Evolutionary conservation across 441 rosid species (phyloP).

Genomic region (Euphorbia celastroides): DNA sequence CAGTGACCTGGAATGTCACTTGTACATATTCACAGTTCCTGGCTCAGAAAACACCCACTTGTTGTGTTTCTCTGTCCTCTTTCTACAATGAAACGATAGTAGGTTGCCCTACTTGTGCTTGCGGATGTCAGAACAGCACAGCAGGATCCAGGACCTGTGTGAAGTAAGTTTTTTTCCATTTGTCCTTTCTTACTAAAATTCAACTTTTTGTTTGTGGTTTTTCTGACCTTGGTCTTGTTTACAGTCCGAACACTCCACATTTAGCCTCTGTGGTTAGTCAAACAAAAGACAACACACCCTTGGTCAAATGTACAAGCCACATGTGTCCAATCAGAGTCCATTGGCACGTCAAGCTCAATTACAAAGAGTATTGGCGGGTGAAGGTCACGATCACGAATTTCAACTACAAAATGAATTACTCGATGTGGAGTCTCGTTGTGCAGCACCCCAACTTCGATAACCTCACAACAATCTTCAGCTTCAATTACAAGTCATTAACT

Average conservation of each 20-base stretch:
- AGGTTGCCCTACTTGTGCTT: slow-evolving; percentile 74
- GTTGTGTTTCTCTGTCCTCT: slow-evolving; percentile 88
- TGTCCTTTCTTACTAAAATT: slow-evolving; percentile 17
- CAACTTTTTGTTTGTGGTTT: slow-evolving; percentile 17
- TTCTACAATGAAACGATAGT: slow-evolving; percentile 74
- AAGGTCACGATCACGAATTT: slow-evolving; percentile 78
- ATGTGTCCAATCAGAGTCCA: slow-evolving; percentile 90
- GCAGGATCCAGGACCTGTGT: slow-evolving; percentile 49
- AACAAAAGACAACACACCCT: slow-evolving; percentile 47
- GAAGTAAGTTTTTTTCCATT: slow-evolving; percentile 50
- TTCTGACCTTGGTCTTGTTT: not conserved
- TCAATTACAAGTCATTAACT: slow-evolving; percentile 49
- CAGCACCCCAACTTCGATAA: slow-evolving; percentile 92
- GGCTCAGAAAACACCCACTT: slow-evolving; percentile 68
- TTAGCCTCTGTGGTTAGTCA: slow-evolving; percentile 50
- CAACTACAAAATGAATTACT: slow-evolving; percentile 71
- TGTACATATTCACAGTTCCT: slow-evolving; percentile 89
- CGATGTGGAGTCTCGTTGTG: slow-evolving; percentile 72
- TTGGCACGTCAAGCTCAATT: slow-evolving; percentile 87
- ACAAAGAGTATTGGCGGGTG: slow-evolving; percentile 87
- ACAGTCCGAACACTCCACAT: slow-evolving; percentile 49
- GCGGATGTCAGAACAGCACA: slow-evolving; percentile 65
- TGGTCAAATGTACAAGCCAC: slow-evolving; percentile 73
- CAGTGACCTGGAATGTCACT: slow-evolving; percentile 95
- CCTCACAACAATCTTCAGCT: slow-evolving; percentile 70